Conservation (phyloP, 2,329 filamentous ascomycete species). For the Fusarium verrucosum region DNA sequence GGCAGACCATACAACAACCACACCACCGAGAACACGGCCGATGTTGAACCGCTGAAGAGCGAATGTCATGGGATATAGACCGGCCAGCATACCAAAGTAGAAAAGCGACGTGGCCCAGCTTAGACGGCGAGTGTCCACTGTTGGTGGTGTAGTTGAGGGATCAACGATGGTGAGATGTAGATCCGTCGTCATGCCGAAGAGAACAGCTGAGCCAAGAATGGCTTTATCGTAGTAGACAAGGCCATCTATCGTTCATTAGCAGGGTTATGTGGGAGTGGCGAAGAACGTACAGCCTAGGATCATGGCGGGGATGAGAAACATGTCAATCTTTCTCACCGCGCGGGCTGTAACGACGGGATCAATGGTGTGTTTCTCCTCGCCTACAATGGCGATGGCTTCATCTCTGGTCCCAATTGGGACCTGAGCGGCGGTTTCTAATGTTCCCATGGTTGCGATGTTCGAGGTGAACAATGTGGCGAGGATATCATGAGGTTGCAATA, state of each 20-base stretch:
- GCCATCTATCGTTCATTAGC: constrained; percentile 49
- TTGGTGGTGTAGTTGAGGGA: constrained; percentile 57
- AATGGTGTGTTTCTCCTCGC: constrained; percentile 62
- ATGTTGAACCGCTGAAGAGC: constrained; percentile 73
- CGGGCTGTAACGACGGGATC: constrained; percentile 64
- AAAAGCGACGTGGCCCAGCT: constrained; percentile 82
- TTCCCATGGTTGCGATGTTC: constrained; percentile 23
- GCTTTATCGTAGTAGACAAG: constrained; percentile 65
- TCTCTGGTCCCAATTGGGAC: constrained; percentile 39
- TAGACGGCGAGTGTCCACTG: constrained; percentile 72
- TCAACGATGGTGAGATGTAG: constrained; percentile 66
- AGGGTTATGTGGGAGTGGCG: fast-evolving
- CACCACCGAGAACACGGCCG: constrained; percentile 68
- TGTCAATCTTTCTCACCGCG: constrained; percentile 73
- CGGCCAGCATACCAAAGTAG: constrained; percentile 82
- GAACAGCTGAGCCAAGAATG: constrained; percentile 75
- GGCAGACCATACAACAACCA: constrained; percentile 72
- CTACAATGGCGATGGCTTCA: constrained; percentile 63
- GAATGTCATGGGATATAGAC: constrained; percentile 78
- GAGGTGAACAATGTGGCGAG: background rate
- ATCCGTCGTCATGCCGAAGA: constrained; percentile 81
- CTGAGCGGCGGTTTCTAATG: constrained; percentile 12
- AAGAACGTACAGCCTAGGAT: constrained; percentile 56
- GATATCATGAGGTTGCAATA: constrained; percentile 4
- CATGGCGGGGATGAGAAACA: constrained; percentile 75